A percentile compares a stretch with the other conserved stretches of the same genome.
phyloP scores from a whole-genome alignment of 805 yeast species.

The Saccharomycopsis babjevae region DNA sequence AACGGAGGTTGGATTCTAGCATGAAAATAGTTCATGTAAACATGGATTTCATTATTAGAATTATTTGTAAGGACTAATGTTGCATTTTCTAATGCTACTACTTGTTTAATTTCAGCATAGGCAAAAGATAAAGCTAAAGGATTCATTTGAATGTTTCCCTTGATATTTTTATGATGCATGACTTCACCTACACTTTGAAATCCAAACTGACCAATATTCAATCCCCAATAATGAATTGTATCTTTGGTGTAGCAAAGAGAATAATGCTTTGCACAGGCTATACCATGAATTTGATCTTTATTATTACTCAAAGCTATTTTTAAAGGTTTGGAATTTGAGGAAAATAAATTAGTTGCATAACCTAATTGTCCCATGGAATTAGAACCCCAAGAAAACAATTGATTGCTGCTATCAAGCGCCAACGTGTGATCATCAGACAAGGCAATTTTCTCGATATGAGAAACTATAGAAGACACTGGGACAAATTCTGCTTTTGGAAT shows the following conservation, averaged over 20 bases:
- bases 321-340: background rate
- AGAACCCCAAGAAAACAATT: constrained; percentile 73
- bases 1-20: constrained; percentile 34
- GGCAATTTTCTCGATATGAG: constrained; percentile 29
- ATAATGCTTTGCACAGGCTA: constrained; percentile 59
- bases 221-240: constrained; percentile 60
- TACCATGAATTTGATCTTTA: constrained; percentile 30
- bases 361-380: constrained; percentile 65
- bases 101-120: constrained; percentile 41
- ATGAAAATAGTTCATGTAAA: constrained; percentile 48
- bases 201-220: constrained; percentile 78
- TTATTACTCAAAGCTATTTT: constrained; percentile 21
- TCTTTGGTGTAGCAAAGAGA: constrained; percentile 49
- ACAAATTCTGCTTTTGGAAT: constrained; percentile 35
- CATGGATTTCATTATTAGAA: constrained; percentile 47
- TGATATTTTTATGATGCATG: constrained; percentile 24
- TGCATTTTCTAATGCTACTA: constrained; percentile 55
- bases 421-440: constrained; percentile 62
- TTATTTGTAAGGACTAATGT: constrained; percentile 51
- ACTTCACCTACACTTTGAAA: constrained; percentile 27
- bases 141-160: constrained; percentile 30
- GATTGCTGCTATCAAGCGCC: constrained; percentile 40
- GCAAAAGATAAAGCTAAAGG: constrained; percentile 35
- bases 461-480: constrained; percentile 30
- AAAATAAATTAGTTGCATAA: constrained; percentile 21